Conservation (phyloP, 768 basidiomycete genomes). For the Dioszegia crocea region DNA sequence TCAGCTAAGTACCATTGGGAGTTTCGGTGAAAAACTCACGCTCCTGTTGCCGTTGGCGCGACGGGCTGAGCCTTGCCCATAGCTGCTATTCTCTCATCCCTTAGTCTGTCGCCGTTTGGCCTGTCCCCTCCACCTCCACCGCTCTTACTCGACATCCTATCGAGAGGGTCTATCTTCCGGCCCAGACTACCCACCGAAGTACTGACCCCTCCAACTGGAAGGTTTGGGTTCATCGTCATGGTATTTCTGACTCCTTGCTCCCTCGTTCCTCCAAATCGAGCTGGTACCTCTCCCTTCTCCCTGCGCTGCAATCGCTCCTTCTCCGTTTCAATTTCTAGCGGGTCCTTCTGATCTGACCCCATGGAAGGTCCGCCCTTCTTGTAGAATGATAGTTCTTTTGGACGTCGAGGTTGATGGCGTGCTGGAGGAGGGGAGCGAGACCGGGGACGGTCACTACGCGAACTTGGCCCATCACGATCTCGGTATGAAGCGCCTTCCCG, state of each 20-base stretch:
- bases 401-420: conserved; percentile 17
- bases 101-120: conserved; percentile 9
- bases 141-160: conserved; percentile 25
- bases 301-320: conserved; percentile 32
- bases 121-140: conserved; percentile 10
- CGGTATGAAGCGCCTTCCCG: conserved; percentile 6
- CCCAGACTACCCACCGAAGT: conserved; percentile 29
- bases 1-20: conserved; percentile 1
- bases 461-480: conserved; percentile 9
- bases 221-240: conserved; percentile 24
- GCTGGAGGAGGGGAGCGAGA: conserved; percentile 28
- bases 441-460: conserved; percentile 4
- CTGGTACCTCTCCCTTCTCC: conserved; percentile 38
- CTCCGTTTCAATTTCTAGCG: conserved; percentile 31
- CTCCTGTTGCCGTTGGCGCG: conserved; percentile 16
- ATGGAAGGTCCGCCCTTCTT: conserved; percentile 40
- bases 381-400: conserved; percentile 50
- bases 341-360: conserved; percentile 41
- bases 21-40: conserved; percentile 10
- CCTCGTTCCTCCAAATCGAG: conserved; percentile 40
- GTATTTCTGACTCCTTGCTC: conserved; percentile 43
- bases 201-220: conserved; percentile 5
- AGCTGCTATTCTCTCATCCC: conserved; percentile 18
- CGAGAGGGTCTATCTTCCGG: conserved; percentile 30
- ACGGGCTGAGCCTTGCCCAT: conserved; percentile 19